Conservation (phyloP, 495 filamentous ascomycete species). For the Antarctomyces pellizariae region DNA sequence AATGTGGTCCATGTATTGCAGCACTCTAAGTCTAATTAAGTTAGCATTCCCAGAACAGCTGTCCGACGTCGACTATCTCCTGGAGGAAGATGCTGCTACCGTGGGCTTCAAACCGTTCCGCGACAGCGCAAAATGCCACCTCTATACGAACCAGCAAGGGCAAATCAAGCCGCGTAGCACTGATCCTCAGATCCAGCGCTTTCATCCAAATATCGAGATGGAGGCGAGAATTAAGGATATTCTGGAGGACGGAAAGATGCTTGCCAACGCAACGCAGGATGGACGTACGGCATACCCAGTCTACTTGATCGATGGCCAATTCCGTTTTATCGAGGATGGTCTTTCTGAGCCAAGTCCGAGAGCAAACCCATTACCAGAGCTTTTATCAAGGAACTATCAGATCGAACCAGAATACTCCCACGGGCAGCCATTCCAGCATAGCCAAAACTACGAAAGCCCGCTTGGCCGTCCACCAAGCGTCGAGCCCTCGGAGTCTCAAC, state of each 20-base stretch:
- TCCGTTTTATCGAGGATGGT: constrained; percentile 1
- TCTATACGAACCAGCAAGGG: constrained; percentile 14
- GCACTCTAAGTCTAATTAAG: constrained; percentile 36
- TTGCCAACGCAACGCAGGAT: constrained; percentile 23
- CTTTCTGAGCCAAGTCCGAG: constrained; percentile 7
- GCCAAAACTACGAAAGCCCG: too few relatives aligned
- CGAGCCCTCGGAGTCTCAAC: constrained; percentile 11
- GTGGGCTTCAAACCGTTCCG: constrained; percentile 49
- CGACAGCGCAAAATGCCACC: constrained; percentile 11
- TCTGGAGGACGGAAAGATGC: constrained; percentile 36
- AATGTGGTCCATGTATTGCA: constrained; percentile 50
- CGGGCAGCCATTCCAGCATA: constrained; percentile 2
- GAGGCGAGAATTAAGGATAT: constrained; percentile 43
- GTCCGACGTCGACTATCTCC: constrained; percentile 36
- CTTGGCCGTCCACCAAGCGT: too few relatives aligned
- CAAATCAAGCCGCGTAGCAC: constrained; percentile 30
- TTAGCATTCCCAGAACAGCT: constrained; percentile 34
- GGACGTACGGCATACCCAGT: too few relatives aligned
- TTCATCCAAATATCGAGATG: constrained; percentile 47
- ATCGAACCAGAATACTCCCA: constrained; percentile 9
- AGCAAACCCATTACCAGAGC: constrained; percentile 3
- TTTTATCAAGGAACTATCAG: too few relatives aligned
- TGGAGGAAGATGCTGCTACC: constrained; percentile 57
- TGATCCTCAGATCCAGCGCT: constrained; percentile 29
- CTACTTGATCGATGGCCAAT: constrained; percentile 1